Evolutionary conservation across 768 basidiomycete genomes (phyloP), one percentile per base, ranked within the genome.

Genomic region (Xerocomus potaroensis): DNA sequence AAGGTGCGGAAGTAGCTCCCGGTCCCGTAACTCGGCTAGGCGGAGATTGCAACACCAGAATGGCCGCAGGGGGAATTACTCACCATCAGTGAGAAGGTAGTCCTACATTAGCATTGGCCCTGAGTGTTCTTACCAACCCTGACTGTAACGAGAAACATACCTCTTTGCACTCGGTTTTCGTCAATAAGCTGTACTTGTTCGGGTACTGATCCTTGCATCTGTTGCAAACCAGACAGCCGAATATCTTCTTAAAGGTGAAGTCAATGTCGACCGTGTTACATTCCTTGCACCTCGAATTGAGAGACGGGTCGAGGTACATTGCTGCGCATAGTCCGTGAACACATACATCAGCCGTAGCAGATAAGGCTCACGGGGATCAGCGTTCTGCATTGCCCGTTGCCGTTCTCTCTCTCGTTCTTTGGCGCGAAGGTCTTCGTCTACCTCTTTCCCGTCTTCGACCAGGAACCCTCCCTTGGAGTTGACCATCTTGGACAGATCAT

Each of bases 81-180:
- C 60, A 91, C 91, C 77, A 64, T 98, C 94, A 19, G 94, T 98
- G 43, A 97, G 69, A 16, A 98, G 80, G 66, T 97, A 98, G 69
- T 98, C 95, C 87, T 91, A 61, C 26, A 45, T 37, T 33, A 15
- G 15, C 26, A 45, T 37, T 33, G 15, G 15, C 8, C 12, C 4
- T 31, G 24, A 26, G 43, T 48, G 30, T 55, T 38, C 42, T 45
- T 26, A 26, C 7, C 27, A 38, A n/a, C 30, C 26, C 33, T 7
- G 8, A 47, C 22, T 3, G 36, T n/a, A 34, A 41, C 24, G 26
- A 15, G 33, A 24, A 7, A 60, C 79, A 35, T 53, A 87, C 91
- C 74, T 91, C 87, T 68, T 94, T 96, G 67, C 95, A 98, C 69
- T 99, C 96, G 0, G 96, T 97, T 72, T 99, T 99, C 6, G 96